These are phyloP conservation scores for Tylopilus sp. DNA, from an alignment of 768 basidiomycete species.

Conservation along the genomic window DNA sequence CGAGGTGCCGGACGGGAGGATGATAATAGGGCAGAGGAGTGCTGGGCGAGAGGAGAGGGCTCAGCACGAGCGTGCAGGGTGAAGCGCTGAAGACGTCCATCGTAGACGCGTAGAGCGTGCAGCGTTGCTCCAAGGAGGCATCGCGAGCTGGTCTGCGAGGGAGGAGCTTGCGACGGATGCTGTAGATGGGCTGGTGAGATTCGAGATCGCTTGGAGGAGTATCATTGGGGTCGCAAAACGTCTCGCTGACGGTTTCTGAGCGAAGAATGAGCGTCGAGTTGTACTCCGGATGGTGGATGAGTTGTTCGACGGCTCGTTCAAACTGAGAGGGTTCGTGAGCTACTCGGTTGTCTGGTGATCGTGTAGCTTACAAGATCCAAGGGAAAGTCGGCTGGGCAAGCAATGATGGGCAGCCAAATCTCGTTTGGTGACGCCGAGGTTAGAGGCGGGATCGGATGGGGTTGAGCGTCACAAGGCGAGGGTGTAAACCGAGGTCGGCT, in stretches of 20 bases:
- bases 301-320: constrained; percentile 61
- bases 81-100: constrained; percentile 20
- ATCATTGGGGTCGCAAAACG: constrained; percentile 30
- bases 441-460: constrained; percentile 2
- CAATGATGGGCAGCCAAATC: constrained; percentile 34
- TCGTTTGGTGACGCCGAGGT: constrained; percentile 3
- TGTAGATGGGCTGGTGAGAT: constrained; percentile 41
- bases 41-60: constrained; percentile 48
- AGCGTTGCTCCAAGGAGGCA: constrained; percentile 67
- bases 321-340: constrained; percentile 50
- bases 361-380: constrained; percentile 38
- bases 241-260: constrained; percentile 57
- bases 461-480: constrained; percentile 12
- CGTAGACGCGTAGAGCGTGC: constrained; percentile 57
- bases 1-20: constrained; percentile 75
- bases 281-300: constrained; percentile 88
- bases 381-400: constrained; percentile 42
- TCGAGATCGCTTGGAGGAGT: constrained; percentile 25
- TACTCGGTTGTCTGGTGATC: not conserved
- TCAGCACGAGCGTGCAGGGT: constrained; percentile 49
- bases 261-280: constrained; percentile 89
- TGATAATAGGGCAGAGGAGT: constrained; percentile 82
- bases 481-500: constrained; percentile 26
- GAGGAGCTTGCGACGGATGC: constrained; percentile 65
- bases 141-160: constrained; percentile 81